phyloP scores from a whole-genome alignment of 2,329 filamentous ascomycete species.

The Colletotrichum truncatum region DNA sequence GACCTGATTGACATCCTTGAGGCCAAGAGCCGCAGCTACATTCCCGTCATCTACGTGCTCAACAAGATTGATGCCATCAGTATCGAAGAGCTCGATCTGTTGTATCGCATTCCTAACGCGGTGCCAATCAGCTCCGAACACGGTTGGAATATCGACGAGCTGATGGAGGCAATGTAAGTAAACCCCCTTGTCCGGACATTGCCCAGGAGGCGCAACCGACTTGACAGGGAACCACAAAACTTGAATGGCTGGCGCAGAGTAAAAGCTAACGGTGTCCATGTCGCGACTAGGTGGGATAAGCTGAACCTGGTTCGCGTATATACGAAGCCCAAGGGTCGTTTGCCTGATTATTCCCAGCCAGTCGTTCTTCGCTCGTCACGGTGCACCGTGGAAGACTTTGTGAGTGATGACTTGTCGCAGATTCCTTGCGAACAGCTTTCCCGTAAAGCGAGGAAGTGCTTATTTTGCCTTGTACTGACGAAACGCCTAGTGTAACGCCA shows the following conservation, averaged over 20 bases:
- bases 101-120: conserved; percentile 96
- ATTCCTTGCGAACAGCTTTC: background rate
- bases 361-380: conserved; percentile 86
- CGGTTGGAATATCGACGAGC: conserved; percentile 97
- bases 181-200: background rate
- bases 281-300: conserved; percentile 86
- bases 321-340: conserved; percentile 96
- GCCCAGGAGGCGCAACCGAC: background rate
- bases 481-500: conserved; percentile 85
- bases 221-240: background rate
- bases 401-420: conserved; percentile 61
- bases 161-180: conserved; percentile 87
- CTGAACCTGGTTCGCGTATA: conserved; percentile 91
- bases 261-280: conserved; percentile 8
- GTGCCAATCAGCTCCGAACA: conserved; percentile 97
- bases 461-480: conserved; percentile 33
- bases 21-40: conserved; percentile 93
- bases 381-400: conserved; percentile 96
- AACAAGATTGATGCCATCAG: conserved; percentile 99
- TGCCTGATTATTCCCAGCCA: conserved; percentile 90
- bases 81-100: conserved; percentile 94
- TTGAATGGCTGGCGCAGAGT: background rate
- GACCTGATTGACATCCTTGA: conserved; percentile 97
- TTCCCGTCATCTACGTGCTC: conserved; percentile 97
- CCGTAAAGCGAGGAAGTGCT: background rate